Evolutionary conservation across 2,329 filamentous ascomycete species (phyloP).

Genomic region (Scedosporium aurantiacum): DNA sequence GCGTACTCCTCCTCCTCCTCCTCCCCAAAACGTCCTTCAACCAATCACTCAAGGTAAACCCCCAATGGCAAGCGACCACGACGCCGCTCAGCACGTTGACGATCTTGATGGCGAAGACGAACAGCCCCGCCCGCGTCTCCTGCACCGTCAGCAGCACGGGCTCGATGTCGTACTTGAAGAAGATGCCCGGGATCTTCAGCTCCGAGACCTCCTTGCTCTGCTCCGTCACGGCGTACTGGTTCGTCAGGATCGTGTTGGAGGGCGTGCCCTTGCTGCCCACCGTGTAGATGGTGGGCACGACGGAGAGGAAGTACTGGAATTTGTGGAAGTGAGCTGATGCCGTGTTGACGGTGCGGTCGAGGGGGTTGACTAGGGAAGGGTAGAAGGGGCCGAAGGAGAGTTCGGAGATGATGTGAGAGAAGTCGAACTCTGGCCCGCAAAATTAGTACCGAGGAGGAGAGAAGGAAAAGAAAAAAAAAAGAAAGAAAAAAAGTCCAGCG

Average conservation of each 20-base stretch:
- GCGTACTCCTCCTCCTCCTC: conserved; percentile 31
- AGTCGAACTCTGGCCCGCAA: conserved; percentile 67
- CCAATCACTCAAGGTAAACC: conserved; percentile 78
- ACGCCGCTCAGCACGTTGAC: conserved; percentile 89
- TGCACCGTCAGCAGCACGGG: conserved; percentile 79
- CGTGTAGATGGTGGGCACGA: conserved; percentile 90
- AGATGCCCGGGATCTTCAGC: conserved; percentile 71
- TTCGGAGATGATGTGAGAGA: conserved; percentile 92
- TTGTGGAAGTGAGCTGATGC: conserved; percentile 78
- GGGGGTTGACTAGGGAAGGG: conserved; percentile 82
- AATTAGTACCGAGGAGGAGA: neutral
- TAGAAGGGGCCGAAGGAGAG: conserved; percentile 97
- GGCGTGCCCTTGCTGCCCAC: conserved; percentile 31
- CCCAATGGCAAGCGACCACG: conserved; percentile 87
- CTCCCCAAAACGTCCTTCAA: conserved; percentile 41
- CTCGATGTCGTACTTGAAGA: conserved; percentile 99
- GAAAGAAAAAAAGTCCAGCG: neutral
- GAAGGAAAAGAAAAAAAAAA: neutral
- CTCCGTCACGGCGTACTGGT: conserved; percentile 95
- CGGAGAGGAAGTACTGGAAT: conserved; percentile 93
- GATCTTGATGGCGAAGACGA: conserved; percentile 67
- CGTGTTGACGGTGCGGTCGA: conserved; percentile 76
- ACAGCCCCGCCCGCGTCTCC: conserved; percentile 65
- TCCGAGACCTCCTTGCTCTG: conserved; percentile 65
- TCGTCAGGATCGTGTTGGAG: conserved; percentile 66